phyloP scores from a whole-genome alignment of 345 rosid genomes.

The Brassica cretica region DNA sequence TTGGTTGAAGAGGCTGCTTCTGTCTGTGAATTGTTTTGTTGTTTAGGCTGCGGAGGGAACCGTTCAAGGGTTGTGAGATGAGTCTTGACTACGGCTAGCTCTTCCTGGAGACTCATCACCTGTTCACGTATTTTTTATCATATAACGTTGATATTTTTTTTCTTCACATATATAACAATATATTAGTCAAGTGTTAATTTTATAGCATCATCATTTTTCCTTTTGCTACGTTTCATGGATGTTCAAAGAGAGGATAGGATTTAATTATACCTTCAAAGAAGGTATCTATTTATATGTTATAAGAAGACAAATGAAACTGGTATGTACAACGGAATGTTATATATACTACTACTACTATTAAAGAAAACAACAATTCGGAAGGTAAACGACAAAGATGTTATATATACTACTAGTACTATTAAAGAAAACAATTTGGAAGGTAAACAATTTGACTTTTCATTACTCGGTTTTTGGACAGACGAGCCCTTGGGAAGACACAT shows the following conservation, averaged over 20 bases:
- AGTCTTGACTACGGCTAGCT: slow-evolving; percentile 59
- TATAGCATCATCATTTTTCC: neutral
- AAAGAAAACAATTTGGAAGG: neutral
- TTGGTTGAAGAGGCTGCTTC: slow-evolving; percentile 29
- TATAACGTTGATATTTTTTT: neutral
- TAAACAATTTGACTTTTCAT: slow-evolving; percentile 21
- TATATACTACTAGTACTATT: neutral
- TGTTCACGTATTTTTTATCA: slow-evolving; percentile 22
- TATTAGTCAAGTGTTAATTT: neutral
- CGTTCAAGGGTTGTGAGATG: slow-evolving; percentile 53
- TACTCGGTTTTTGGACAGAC: slow-evolving; percentile 12
- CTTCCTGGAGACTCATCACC: slow-evolving; percentile 76
- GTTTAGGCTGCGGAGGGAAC: slow-evolving; percentile 28
- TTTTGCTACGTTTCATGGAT: neutral
- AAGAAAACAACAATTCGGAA: neutral
- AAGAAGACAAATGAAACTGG: neutral
- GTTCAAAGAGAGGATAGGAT: neutral
- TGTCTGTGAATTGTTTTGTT: slow-evolving; percentile 25
- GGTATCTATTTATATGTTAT: neutral
- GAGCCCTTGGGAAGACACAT: slow-evolving; percentile 31
- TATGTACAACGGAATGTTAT: neutral
- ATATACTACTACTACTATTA: too few species aligned
- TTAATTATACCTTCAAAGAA: neutral
- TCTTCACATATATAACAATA: neutral
- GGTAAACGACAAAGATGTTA: neutral